Conservation (phyloP, 2,329 filamentous ascomycete genomes). For the Fusarium pininemorale region DNA sequence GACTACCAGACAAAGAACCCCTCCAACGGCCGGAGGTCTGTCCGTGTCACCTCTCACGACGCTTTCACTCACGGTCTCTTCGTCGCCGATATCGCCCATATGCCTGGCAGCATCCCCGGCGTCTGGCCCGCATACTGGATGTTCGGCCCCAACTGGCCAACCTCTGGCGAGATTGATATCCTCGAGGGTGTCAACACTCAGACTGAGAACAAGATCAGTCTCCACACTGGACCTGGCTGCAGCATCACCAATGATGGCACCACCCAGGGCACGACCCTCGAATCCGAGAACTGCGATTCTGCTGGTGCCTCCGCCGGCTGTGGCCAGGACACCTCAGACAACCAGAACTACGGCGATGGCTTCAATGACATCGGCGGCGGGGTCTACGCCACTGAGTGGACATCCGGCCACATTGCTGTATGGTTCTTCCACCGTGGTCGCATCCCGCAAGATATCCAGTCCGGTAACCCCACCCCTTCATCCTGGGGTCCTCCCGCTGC, state of each 20-base stretch:
- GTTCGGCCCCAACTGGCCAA: constrained; percentile 76
- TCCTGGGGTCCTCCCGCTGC: constrained; percentile 76
- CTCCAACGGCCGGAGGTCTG: constrained; percentile 70
- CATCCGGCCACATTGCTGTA: constrained; percentile 73
- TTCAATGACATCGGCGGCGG: constrained; percentile 78
- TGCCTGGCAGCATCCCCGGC: constrained; percentile 77
- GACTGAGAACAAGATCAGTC: constrained; percentile 67
- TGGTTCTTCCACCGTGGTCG: constrained; percentile 80
- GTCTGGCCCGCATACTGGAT: constrained; percentile 80
- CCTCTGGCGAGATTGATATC: constrained; percentile 79
- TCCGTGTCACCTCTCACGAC: constrained; percentile 74
- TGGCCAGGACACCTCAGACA: constrained; percentile 59
- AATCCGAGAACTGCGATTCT: constrained; percentile 65
- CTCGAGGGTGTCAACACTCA: constrained; percentile 79
- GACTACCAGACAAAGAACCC: constrained; percentile 68
- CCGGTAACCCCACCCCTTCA: constrained; percentile 68
- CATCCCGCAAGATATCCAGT: constrained; percentile 71
- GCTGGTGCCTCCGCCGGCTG: constrained; percentile 67
- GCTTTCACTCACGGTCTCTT: constrained; percentile 75
- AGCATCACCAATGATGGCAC: constrained; percentile 60
- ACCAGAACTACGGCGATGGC: constrained; percentile 68
- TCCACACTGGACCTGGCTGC: constrained; percentile 74
- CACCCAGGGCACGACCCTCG: constrained; percentile 56
- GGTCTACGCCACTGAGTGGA: constrained; percentile 82
- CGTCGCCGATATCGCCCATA: constrained; percentile 77